Evolutionary conservation across 768 basidiomycete species (phyloP).

Genomic region (Ramaria sp.): DNA sequence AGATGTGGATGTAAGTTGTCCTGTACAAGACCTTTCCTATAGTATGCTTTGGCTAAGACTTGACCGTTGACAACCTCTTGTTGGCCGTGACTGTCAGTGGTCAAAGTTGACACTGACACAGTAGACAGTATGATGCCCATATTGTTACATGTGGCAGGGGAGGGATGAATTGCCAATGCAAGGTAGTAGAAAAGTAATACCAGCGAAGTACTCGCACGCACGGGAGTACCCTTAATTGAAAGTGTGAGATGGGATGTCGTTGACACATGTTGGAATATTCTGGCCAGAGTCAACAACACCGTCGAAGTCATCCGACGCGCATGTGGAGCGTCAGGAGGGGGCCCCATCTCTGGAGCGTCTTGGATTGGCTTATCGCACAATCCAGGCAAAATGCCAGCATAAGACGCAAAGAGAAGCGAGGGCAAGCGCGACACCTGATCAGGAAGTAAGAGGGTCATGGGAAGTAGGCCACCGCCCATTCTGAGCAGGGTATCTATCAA

Average conservation of each 20-base stretch:
- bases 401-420: constrained; percentile 26
- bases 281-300: constrained; percentile 35
- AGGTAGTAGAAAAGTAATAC: constrained; percentile 38
- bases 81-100: constrained; percentile 9
- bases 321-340: constrained; percentile 17
- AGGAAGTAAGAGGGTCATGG: constrained; percentile 32
- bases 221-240: constrained; percentile 13
- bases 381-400: constrained; percentile 23
- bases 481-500: constrained; percentile 24
- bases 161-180: constrained; percentile 32
- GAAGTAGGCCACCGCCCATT: constrained; percentile 28
- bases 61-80: constrained; percentile 19
- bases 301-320: constrained; percentile 27
- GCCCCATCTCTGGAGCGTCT: constrained; percentile 1
- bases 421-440: constrained; percentile 27
- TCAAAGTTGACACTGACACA: constrained; percentile 17
- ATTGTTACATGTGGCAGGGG: constrained; percentile 38
- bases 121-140: constrained; percentile 37
- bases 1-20: constrained; percentile 39
- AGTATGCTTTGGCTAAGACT: constrained; percentile 33
- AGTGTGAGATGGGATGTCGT: constrained; percentile 18
- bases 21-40: constrained; percentile 32
- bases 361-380: constrained; percentile 17
- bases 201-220: constrained; percentile 26
- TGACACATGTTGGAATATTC: constrained; percentile 29